Evolutionary conservation across 2,329 filamentous ascomycete genomes (phyloP), one percentile per base, ranked within the genome.

Genomic region (Aspergillus costaricaensis): DNA sequence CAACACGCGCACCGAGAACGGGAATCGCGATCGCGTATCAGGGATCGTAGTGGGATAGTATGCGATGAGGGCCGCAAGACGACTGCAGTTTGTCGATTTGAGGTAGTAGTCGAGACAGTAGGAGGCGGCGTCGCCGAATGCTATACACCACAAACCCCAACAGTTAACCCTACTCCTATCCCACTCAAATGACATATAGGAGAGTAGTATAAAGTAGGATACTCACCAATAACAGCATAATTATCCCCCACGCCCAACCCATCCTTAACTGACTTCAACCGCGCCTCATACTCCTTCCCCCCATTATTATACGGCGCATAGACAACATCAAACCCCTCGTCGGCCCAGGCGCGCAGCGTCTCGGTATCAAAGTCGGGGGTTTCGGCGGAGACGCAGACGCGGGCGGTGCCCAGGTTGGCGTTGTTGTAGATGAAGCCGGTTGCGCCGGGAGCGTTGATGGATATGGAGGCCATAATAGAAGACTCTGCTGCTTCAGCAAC

Each of bases 11-110:
- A 82, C 62, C 15, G 66, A 72, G 38, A 68, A 68, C 15, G 78
- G 71, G 62, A 76, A 76, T 27, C 65, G 63, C 14, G 68, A 68
- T 48, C 74, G 70, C 0, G 81, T 79, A 41, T 81, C 78, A 0
- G 87, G 86, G 56, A 88, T 84, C 14, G 78, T 75, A 43, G 82
- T 79, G 0, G 87, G 87, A 65, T 89, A 89, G 76, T 88, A 89
- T 17, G 85, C 86, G 23, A 88, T 77, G 2, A 89, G 77, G 0
- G 84, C 85, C 62, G 82, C 83, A 12, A 89, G 81, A 5, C 75
- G 66, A 53, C 70, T 74, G 57, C 84, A 82, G 38, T 85, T 82
- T 55, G 79, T 82, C 2, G 85, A 82, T 65, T 85, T 84, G 25
- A 81, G 80, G 62, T 83, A 86, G 12, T 83, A 80, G 56, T 87